Evolutionary conservation across 148 eudicot species (phyloP).

Genomic region (Cornus kousa): DNA sequence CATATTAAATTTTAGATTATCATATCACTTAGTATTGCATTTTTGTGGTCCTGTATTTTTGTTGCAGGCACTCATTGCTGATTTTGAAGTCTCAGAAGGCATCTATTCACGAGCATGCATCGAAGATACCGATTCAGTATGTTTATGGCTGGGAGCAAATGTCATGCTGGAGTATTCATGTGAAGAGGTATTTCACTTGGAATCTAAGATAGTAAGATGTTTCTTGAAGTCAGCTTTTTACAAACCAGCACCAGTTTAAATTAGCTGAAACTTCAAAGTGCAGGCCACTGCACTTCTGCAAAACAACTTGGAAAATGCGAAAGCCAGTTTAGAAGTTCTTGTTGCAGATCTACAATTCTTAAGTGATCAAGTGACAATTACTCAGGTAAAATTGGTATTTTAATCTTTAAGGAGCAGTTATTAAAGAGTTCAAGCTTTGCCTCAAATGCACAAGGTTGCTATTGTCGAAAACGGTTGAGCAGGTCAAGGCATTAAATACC

Average conservation of each 20-base stretch:
- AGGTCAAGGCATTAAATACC: background rate
- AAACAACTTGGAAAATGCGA: constrained; percentile 86
- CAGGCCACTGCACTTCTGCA: constrained; percentile 79
- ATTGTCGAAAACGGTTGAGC: background rate
- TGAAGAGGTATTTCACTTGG: constrained; percentile 66
- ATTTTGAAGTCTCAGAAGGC: constrained; percentile 92
- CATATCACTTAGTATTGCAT: background rate
- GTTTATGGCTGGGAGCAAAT: constrained; percentile 94
- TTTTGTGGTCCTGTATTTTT: background rate
- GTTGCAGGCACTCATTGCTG: constrained; percentile 72
- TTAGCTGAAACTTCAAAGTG: constrained; percentile 7
- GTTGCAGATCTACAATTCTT: constrained; percentile 76
- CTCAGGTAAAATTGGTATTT: constrained; percentile 50
- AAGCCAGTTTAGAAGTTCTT: constrained; percentile 86
- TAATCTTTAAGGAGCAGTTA: background rate
- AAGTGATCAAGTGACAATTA: constrained; percentile 86
- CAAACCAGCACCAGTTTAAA: background rate
- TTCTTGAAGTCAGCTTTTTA: background rate
- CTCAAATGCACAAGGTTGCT: background rate
- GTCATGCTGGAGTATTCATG: constrained; percentile 94
- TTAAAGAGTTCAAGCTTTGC: no score
- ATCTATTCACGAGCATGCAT: constrained; percentile 79
- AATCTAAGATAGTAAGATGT: constrained; percentile 15
- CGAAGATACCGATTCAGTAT: constrained; percentile 76
- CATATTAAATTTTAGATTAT: background rate